These are phyloP conservation scores for Aristolochia fimbriata DNA, from an alignment of 164 flowering plant genomes.

Conservation along the genomic window DNA sequence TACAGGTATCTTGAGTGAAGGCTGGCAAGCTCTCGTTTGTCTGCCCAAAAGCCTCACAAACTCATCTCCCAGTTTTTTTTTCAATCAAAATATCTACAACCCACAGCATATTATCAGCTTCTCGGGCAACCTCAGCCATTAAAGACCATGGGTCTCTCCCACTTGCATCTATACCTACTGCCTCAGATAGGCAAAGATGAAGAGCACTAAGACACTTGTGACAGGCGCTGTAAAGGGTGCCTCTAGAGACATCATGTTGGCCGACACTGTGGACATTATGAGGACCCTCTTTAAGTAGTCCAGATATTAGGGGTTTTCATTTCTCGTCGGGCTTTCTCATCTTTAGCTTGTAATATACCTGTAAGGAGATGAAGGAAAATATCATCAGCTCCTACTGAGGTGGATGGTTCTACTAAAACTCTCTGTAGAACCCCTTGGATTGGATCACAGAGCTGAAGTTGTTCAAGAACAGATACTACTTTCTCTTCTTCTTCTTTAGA, in stretches of 20 bases:
- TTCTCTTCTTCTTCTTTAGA: conserved; percentile 74
- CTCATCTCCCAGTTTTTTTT: conserved; percentile 59
- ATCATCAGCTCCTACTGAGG: conserved; percentile 41
- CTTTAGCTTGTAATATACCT: conserved; percentile 67
- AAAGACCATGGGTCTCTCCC: conserved; percentile 43
- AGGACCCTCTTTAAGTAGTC: conserved; percentile 52
- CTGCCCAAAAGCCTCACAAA: conserved; percentile 88
- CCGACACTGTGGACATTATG: conserved; percentile 5
- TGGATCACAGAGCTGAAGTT: conserved; percentile 46
- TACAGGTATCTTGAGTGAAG: conserved; percentile 75
- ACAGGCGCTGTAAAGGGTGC: conserved; percentile 57
- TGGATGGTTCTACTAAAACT: conserved; percentile 49
- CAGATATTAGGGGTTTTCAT: conserved; percentile 61
- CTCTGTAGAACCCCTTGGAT: conserved; percentile 47
- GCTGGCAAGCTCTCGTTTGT: conserved; percentile 70
- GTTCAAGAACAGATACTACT: conserved; percentile 38
- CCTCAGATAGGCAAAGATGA: conserved; percentile 51
- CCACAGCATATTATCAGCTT: conserved; percentile 87
- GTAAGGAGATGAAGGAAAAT: conserved; percentile 41
- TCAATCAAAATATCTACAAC: conserved; percentile 65
- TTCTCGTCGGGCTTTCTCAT: conserved; percentile 80
- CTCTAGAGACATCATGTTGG: conserved; percentile 48
- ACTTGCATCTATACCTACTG: conserved; percentile 36
- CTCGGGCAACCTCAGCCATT: conserved; percentile 72
- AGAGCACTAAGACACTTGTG: conserved; percentile 69